Evolutionary conservation across 2,329 filamentous ascomycete species (phyloP).

Genomic region (Aureobasidium sp.): DNA sequence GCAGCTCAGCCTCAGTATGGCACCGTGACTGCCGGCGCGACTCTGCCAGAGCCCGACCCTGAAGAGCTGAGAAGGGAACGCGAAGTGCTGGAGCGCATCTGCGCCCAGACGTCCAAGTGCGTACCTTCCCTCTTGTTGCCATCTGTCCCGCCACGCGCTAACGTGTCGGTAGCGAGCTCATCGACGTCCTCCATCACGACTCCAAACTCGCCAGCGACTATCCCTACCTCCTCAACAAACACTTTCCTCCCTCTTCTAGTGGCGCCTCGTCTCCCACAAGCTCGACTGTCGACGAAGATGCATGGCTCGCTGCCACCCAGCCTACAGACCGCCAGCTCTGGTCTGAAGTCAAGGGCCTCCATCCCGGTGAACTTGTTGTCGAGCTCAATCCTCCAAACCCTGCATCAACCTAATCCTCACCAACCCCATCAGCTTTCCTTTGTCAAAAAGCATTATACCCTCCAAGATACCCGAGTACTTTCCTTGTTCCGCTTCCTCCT

Average conservation of each 20-base stretch:
- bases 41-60: constrained; percentile 38
- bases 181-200: constrained; percentile 41
- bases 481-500: background rate
- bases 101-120: constrained; percentile 43
- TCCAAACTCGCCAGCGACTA: constrained; percentile 35
- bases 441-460: constrained; percentile 14
- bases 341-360: constrained; percentile 22
- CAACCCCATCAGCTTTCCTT: background rate
- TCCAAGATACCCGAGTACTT: constrained; percentile 2
- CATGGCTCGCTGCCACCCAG: constrained; percentile 28
- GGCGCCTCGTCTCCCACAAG: constrained; percentile 5
- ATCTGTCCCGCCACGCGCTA: background rate
- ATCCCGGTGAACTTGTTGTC: constrained; percentile 23
- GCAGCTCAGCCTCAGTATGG: constrained; percentile 41
- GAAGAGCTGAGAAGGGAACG: constrained; percentile 43
- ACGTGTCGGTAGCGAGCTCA: constrained; percentile 37
- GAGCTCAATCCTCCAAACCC: constrained; percentile 4
- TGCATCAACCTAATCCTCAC: background rate
- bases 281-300: constrained; percentile 14
- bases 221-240: constrained; percentile 36
- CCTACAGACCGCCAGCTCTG: constrained; percentile 21
- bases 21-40: constrained; percentile 31
- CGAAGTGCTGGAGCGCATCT: constrained; percentile 43
- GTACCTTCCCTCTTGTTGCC: constrained; percentile 23
- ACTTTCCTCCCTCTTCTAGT: constrained; percentile 25